Evolutionary conservation across 768 basidiomycete genomes (phyloP).

Genomic region (Suillus placidus): DNA sequence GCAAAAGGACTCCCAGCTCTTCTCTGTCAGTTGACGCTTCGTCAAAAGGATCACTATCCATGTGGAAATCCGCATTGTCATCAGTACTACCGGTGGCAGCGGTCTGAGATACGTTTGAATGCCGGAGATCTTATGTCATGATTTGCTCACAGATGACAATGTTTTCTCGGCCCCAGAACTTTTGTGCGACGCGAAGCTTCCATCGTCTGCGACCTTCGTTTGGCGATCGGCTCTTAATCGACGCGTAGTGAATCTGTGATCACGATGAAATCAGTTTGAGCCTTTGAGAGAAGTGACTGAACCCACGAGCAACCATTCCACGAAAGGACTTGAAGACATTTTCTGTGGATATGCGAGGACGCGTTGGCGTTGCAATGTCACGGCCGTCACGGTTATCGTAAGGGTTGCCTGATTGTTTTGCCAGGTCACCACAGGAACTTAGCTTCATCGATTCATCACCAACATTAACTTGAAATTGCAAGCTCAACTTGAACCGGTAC

Average conservation of each 20-base stretch:
- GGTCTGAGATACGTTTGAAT: constrained; percentile 20
- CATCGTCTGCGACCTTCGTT: constrained; percentile 59
- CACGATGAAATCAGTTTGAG: background rate
- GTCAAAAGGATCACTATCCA: constrained; percentile 61
- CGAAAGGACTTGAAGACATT: constrained; percentile 23
- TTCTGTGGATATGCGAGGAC: background rate
- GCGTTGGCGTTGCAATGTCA: background rate
- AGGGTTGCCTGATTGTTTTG: background rate
- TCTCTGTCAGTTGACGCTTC: constrained; percentile 44
- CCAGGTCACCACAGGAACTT: background rate
- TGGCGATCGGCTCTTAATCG: constrained; percentile 47
- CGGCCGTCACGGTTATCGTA: no score
- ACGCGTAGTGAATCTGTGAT: constrained; percentile 45
- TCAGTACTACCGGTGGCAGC: constrained; percentile 18
- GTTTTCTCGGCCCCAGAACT: constrained; percentile 45
- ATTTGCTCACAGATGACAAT: constrained; percentile 13
- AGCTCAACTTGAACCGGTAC: background rate
- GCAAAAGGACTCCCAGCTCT: constrained; percentile 64
- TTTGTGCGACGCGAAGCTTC: constrained; percentile 53
- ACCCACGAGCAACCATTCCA: constrained; percentile 8
- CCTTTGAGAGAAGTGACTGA: background rate
- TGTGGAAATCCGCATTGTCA: constrained; percentile 26
- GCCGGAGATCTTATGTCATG: background rate
- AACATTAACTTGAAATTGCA: background rate
- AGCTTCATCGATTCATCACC: background rate